phyloP scores from a whole-genome alignment of 1,284 basidiomycete species.

The Xerocomus amazonicus region DNA sequence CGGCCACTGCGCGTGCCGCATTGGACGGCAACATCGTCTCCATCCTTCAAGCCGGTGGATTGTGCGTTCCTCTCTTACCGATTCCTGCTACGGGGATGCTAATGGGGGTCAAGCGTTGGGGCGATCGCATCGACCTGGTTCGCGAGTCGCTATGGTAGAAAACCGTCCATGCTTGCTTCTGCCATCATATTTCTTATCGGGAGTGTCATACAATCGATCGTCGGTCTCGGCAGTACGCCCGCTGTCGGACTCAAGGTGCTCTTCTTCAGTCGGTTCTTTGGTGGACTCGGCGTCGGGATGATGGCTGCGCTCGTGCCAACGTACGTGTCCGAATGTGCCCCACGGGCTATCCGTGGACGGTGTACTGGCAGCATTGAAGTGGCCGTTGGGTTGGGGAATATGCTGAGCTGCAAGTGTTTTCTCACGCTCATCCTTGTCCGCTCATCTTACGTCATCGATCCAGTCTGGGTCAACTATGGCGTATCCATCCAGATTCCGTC shows the following conservation, averaged over 20 bases:
- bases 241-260: conserved; percentile 39
- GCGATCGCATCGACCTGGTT: conserved; percentile 43
- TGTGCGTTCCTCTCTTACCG: conserved; percentile 42
- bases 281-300: conserved; percentile 47
- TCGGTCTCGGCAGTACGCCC: conserved; percentile 41
- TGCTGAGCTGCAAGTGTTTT: conserved; percentile 44
- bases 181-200: conserved; percentile 54
- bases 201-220: conserved; percentile 48
- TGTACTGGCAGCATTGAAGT: conserved; percentile 59
- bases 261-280: conserved; percentile 47
- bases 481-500: conserved; percentile 35
- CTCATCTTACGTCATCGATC: conserved; percentile 5
- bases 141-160: conserved; percentile 44
- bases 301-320: conserved; percentile 54
- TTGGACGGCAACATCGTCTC: conserved; percentile 56
- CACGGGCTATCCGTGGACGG: conserved; percentile 52
- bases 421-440: not conserved
- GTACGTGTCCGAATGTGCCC: conserved; percentile 57
- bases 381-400: conserved; percentile 46
- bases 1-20: conserved; percentile 32
- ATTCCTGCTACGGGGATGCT: not conserved
- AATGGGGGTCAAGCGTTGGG: conserved; percentile 39
- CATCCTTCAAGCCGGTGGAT: conserved; percentile 53
- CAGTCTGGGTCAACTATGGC: conserved; percentile 51
- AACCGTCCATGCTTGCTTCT: conserved; percentile 46